Percentiles rank a stretch among this genome's conserved stretches.
Evolutionary conservation across 2,329 filamentous ascomycete genomes (phyloP).

Genomic region (Thielaviopsis ethacetica): DNA sequence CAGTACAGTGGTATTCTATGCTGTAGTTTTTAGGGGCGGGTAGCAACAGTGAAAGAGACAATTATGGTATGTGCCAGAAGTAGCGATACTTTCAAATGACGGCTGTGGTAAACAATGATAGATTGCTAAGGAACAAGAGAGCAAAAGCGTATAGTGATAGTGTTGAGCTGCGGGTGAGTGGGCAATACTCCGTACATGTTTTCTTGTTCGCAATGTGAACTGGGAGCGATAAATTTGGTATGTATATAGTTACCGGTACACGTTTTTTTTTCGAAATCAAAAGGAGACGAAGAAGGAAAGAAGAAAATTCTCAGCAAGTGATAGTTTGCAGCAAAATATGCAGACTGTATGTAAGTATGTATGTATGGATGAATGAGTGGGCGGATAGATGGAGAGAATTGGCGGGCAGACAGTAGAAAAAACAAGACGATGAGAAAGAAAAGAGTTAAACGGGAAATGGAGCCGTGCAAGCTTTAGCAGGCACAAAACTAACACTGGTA

Average conservation of each 20-base stretch:
- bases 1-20: background rate
- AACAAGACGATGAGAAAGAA: too few relatives aligned
- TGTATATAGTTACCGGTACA: background rate
- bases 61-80: too few relatives aligned
- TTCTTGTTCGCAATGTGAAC: background rate
- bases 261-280: background rate
- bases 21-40: background rate
- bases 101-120: background rate
- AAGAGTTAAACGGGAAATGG: too few relatives aligned
- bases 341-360: background rate
- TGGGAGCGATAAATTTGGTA: background rate
- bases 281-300: background rate
- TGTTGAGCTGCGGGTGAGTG: background rate
- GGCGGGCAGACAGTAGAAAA: too few relatives aligned
- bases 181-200: background rate
- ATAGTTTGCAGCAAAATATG: background rate
- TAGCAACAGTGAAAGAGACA: too few relatives aligned
- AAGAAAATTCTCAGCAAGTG: background rate
- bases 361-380: background rate
- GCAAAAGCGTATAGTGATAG: background rate
- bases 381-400: too few relatives aligned
- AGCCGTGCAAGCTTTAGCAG: too few relatives aligned
- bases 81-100: too few relatives aligned
- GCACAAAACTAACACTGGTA: too few relatives aligned
- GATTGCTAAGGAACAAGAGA: background rate